Percentiles rank a stretch among this genome's conserved stretches.
Conservation (phyloP, 768 basidiomycete genomes). For the Kwoniella mangroviensis region DNA sequence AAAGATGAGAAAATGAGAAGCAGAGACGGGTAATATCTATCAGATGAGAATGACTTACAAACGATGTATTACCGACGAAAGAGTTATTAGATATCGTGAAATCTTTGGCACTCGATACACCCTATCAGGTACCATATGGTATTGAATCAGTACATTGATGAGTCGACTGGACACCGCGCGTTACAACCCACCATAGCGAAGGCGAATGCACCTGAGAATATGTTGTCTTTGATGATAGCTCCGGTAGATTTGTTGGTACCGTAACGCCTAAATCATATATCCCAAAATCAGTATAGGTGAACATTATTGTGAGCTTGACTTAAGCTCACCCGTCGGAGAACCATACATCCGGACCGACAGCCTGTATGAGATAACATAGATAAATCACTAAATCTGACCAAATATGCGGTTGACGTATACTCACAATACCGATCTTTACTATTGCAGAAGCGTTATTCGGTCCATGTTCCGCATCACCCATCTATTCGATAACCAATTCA, state of each 20-base stretch:
- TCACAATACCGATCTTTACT: constrained; percentile 53
- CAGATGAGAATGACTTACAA: constrained; percentile 32
- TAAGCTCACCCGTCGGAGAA: constrained; percentile 26
- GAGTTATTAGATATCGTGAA: constrained; percentile 46
- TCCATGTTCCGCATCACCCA: constrained; percentile 41
- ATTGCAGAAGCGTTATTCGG: constrained; percentile 42
- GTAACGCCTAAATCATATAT: constrained; percentile 27
- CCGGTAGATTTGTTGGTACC: constrained; percentile 46
- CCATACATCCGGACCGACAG: constrained; percentile 48
- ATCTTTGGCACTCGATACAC: constrained; percentile 33
- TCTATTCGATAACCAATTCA: constrained; percentile 4
- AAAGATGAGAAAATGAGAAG: not conserved
- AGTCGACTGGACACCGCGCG: too few species aligned
- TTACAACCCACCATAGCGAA: constrained; percentile 45
- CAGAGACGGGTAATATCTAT: not conserved
- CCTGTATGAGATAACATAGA: constrained; percentile 4
- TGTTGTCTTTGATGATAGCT: constrained; percentile 41
- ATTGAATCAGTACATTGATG: not conserved
- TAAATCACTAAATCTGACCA: not conserved
- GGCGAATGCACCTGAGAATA: constrained; percentile 46
- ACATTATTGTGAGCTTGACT: too few species aligned
- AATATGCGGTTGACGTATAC: not conserved
- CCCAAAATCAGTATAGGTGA: not conserved
- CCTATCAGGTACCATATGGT: constrained; percentile 10
- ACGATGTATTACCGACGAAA: constrained; percentile 42